Conservation (phyloP, 768 basidiomycete species). For the Collybia sp. region DNA sequence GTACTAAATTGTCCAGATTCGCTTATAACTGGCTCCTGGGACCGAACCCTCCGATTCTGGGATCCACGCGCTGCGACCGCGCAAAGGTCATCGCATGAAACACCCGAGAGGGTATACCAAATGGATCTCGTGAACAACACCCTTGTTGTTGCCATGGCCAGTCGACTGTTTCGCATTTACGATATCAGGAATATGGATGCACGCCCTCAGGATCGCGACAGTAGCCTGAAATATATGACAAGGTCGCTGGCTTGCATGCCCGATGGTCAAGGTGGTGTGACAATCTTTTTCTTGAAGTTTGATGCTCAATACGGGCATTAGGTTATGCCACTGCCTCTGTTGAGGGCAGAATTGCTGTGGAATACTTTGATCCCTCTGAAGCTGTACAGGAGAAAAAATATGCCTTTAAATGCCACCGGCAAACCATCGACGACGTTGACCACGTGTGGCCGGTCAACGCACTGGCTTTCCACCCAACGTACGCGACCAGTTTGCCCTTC, state of each 20-base stretch:
- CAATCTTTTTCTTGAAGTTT: background rate
- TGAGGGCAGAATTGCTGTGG: conserved; percentile 95
- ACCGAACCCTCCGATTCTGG: conserved; percentile 84
- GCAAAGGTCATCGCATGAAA: conserved; percentile 54
- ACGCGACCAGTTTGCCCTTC: conserved; percentile 2
- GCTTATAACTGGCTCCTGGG: conserved; percentile 90
- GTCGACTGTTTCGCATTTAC: conserved; percentile 85
- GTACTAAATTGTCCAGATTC: conserved; percentile 36
- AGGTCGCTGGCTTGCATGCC: conserved; percentile 88
- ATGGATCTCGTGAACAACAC: conserved; percentile 75
- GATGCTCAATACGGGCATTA: conserved; percentile 18
- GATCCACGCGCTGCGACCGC: conserved; percentile 63
- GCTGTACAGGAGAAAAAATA: conserved; percentile 81
- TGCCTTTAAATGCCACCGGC: conserved; percentile 96
- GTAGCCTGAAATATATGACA: conserved; percentile 94
- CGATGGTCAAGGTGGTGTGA: conserved; percentile 71
- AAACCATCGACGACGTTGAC: conserved; percentile 86
- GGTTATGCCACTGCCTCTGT: conserved; percentile 93
- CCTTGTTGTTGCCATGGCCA: conserved; percentile 92
- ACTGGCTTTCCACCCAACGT: conserved; percentile 90
- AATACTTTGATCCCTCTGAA: conserved; percentile 86
- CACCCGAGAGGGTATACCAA: conserved; percentile 84
- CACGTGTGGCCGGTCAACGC: conserved; percentile 97
- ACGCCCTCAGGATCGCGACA: conserved; percentile 80
- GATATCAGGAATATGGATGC: conserved; percentile 75